Base-by-base conservation (phyloP, 257 asterid genomes). In the Thymus quinquecostatus region DNA sequence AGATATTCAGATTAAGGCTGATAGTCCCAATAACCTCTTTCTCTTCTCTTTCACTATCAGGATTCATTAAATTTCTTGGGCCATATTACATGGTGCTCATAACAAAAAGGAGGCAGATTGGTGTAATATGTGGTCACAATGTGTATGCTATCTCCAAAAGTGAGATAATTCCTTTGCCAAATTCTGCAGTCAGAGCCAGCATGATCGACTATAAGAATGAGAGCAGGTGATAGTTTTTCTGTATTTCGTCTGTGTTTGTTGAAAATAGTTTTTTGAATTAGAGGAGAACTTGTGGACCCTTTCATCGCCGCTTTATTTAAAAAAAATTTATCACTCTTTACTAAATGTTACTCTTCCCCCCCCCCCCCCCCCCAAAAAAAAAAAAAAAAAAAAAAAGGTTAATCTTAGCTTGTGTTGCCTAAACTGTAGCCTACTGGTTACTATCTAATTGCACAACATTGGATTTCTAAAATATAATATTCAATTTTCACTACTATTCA, bases 51-150 rank as follows among this genome's bases (percentile, higher is more conserved):
- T 76, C 71, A 61, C 34, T 76, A 66, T 71, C 90, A 94, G 99
- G 99, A 55, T 94, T 94, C 76, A 81, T 91, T 71, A 94, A 86
- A 80, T 94, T 94, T 76, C 81, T 85, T 62, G 99, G 99, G 63
- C 99, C 99, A 38, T 94, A 89, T 75, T 91, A 94, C 81, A 86
- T 94, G 96, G 71, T 94, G 77, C 92, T 94, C 55, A 91, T 94
- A 74, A 91, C 97, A 38, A 89, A 86, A 81, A 91, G 97, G 88
- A 87, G 89, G 82, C 92, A 73, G 82, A 89, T 94, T 74, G 99
- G 99, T 80, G 83, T 79, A 73, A 84, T 94, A 30, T 91, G 94
- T 78, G 99, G 99, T 71, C 99, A 94, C 69, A 72, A 74, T 67
- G 82, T 94, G 32, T 94, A 94, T 82, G 91, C 93, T 38, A 79